Conservation (phyloP, 2,329 filamentous ascomycete genomes). For the Phyllosticta paracitricarpa region DNA sequence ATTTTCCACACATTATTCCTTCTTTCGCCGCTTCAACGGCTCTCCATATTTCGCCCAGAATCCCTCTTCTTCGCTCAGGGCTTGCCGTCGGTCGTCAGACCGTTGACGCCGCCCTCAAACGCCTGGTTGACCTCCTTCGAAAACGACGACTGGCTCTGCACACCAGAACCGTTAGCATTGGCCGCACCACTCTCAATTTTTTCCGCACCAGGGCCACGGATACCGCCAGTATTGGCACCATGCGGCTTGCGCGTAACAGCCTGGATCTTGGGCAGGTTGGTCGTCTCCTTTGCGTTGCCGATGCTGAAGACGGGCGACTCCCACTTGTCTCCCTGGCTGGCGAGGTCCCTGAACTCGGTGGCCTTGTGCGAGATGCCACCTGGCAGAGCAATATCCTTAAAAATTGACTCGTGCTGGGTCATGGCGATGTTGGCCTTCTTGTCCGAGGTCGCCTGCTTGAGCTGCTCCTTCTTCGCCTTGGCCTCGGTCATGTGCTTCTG, state of each 20-base stretch:
- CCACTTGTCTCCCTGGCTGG: constrained; percentile 84
- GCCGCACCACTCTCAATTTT: not conserved
- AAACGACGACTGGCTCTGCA: constrained; percentile 25
- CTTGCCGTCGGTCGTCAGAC: not conserved
- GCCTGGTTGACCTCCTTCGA: constrained; percentile 37
- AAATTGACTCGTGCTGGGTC: constrained; percentile 82
- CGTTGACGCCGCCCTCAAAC: constrained; percentile 18
- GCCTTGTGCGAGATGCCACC: constrained; percentile 88
- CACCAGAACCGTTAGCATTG: constrained; percentile 11
- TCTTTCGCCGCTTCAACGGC: not conserved
- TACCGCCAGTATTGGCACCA: constrained; percentile 29
- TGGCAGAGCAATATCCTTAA: constrained; percentile 77
- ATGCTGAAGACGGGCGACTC: constrained; percentile 89
- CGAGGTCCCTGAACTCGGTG: constrained; percentile 83
- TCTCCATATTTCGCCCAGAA: not conserved
- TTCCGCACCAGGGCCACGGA: constrained; percentile 18
- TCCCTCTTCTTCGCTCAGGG: too few species aligned
- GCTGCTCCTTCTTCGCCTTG: constrained; percentile 63
- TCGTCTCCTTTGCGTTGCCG: constrained; percentile 64
- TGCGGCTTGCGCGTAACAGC: constrained; percentile 52
- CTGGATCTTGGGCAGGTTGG: constrained; percentile 52
- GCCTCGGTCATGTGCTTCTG: constrained; percentile 65
- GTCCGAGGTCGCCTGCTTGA: constrained; percentile 41
- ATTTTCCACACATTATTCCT: not conserved
- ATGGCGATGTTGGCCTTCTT: constrained; percentile 75